These are phyloP conservation scores for Metschnikowia kofuensis DNA, from an alignment of 805 yeast genomes.

Conservation along the genomic window DNA sequence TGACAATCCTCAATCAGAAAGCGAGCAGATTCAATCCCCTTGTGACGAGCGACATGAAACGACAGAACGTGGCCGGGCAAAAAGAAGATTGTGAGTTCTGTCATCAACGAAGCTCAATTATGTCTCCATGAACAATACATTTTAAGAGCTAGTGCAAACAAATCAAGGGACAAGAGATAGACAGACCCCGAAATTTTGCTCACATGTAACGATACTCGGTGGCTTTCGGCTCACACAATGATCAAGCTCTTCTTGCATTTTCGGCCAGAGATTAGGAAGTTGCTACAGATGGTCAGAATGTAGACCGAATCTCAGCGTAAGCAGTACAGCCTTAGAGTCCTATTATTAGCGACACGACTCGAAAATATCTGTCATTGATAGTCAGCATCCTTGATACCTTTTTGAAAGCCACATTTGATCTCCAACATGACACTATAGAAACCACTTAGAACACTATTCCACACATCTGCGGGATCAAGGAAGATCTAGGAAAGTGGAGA, in stretches of 20 bases:
- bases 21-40: neutral
- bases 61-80: neutral
- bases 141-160: neutral
- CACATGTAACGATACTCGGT: neutral
- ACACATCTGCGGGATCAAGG: neutral
- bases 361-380: neutral
- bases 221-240: neutral
- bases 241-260: neutral
- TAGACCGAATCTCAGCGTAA: neutral
- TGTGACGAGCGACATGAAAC: neutral
- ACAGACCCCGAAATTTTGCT: neutral
- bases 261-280: neutral
- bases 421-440: neutral
- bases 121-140: neutral
- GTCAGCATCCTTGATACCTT: neutral
- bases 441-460: neutral
- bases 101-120: neutral
- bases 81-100: neutral
- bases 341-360: neutral
- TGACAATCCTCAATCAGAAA: neutral
- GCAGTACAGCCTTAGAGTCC: neutral
- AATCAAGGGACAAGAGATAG: neutral
- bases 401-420: neutral
- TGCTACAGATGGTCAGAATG: neutral
- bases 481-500: neutral